These are phyloP conservation scores for Psilocybe azurescens DNA, from an alignment of 768 basidiomycete genomes.

Conservation along the genomic window DNA sequence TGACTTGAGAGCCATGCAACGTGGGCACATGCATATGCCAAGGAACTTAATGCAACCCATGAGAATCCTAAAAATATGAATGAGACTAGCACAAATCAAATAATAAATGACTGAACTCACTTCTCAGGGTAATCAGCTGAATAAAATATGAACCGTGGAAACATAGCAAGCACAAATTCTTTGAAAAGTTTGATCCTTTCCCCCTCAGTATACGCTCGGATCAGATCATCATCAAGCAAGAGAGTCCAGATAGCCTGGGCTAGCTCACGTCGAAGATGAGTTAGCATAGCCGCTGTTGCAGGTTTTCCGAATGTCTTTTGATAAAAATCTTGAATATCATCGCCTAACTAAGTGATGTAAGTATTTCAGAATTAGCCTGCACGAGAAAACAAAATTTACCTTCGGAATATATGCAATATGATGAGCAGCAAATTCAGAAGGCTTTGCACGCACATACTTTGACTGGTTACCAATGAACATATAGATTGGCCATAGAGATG, in stretches of 20 bases:
- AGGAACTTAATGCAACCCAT: slow-evolving; percentile 32
- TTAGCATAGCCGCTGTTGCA: slow-evolving; percentile 14
- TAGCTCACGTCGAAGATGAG: slow-evolving; percentile 23
- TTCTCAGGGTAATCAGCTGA: slow-evolving; percentile 46
- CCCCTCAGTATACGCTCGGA: slow-evolving; percentile 27
- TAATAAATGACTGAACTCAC: slow-evolving; percentile 23
- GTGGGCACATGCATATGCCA: slow-evolving; percentile 39
- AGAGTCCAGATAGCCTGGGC: slow-evolving; percentile 22
- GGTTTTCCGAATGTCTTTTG: slow-evolving; percentile 12
- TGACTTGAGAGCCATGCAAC: slow-evolving; percentile 25
- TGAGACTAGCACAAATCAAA: background rate
- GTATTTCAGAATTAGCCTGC: background rate
- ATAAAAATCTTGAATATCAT: slow-evolving; percentile 25
- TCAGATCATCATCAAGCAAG: slow-evolving; percentile 22
- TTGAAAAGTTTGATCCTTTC: slow-evolving; percentile 23
- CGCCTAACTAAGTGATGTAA: slow-evolving; percentile 19
- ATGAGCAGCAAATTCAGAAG: slow-evolving; percentile 34
- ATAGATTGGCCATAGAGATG: slow-evolving; percentile 46
- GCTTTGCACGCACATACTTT: slow-evolving; percentile 39
- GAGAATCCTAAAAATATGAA: slow-evolving; percentile 26
- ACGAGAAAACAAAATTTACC: slow-evolving; percentile 24
- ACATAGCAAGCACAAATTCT: slow-evolving; percentile 33
- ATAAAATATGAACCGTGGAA: slow-evolving; percentile 39
- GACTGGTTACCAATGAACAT: slow-evolving; percentile 41
- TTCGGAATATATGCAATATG: slow-evolving; percentile 45